Evolutionary conservation across 768 basidiomycete genomes (phyloP), one percentile per base, ranked within the genome.

Genomic region (Hypholoma fasciculare): DNA sequence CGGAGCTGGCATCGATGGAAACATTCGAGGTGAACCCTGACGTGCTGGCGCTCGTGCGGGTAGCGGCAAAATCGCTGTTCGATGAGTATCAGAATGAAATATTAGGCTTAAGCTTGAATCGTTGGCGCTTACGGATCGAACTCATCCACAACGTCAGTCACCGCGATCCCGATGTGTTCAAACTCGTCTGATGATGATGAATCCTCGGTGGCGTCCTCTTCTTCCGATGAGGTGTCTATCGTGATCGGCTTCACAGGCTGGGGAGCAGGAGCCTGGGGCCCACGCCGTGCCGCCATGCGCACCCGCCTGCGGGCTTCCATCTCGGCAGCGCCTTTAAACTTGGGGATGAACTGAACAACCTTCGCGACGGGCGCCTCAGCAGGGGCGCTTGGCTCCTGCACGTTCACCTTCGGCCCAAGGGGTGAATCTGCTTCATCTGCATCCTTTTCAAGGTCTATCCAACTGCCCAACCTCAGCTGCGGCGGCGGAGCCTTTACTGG

Each of bases 321-420:
- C 68, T 94, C 90, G 16, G 84, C 91, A 0, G 89, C 88, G 11
- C 89, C 87, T 63, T 86, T 89, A 74, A 94, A 93, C 51, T 83
- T 87, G 17, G 92, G 92, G 26, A 89, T 77, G 63, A 92, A 92
- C 52, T 80, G 84, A 5, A 80, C 72, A 9, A 74, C 80, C 59
- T 83, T 86, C 11, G 78, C 63, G 4, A 80, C 80, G 20, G 78
- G 82, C 46, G 76, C 71, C 51, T 80, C 80, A 44, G 76, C 78
- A 3, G 72, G 68, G 7, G 69, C 70, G 3, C 76, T 74, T 5
- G 78, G 72, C 54, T 69, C 72, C 46, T 80, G 77, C 7, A 79
- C 67, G 48, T 77, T 67, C 1, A 80, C 75, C 44, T 72, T 72
- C 11, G 74, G 72, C 16, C 71, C 71, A 0, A 71, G 65, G 17